Evolutionary conservation across 1,139 yeast species (phyloP).

Genomic region (Pneumocystis jirovecii): DNA sequence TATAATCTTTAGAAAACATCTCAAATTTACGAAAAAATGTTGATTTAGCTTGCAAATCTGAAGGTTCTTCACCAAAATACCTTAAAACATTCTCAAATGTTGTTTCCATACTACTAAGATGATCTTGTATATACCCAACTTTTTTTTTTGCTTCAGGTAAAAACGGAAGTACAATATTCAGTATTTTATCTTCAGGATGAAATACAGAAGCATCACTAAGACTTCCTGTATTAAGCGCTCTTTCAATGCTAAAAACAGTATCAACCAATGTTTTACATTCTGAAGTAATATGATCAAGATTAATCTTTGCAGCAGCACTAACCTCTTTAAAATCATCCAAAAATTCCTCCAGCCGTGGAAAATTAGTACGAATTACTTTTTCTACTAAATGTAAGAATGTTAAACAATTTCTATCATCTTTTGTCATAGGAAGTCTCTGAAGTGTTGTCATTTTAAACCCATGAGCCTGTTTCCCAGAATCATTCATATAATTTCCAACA

Average conservation of each 20-base stretch:
- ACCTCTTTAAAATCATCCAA: constrained; percentile 61
- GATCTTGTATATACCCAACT: constrained; percentile 40
- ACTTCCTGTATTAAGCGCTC: constrained; percentile 53
- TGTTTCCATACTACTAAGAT: constrained; percentile 38
- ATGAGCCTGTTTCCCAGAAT: constrained; percentile 55
- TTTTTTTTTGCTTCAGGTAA: constrained; percentile 47
- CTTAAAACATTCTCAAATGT: constrained; percentile 51
- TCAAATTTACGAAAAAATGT: constrained; percentile 62
- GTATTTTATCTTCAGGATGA: constrained; percentile 65
- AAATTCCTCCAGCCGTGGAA: constrained; percentile 64
- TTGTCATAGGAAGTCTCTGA: constrained; percentile 70
- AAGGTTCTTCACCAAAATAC: constrained; percentile 69
- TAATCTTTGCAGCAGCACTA: constrained; percentile 40
- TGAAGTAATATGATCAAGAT: constrained; percentile 1
- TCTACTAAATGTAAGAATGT: constrained; percentile 82
- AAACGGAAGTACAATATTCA: constrained; percentile 40
- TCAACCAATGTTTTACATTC: not conserved
- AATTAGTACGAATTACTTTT: constrained; percentile 55
- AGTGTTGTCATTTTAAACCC: constrained; percentile 78
- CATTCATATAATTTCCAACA: constrained; percentile 91
- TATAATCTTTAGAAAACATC: constrained; percentile 58
- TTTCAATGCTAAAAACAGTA: constrained; percentile 9
- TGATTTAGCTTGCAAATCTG: constrained; percentile 45
- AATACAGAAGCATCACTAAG: constrained; percentile 50
- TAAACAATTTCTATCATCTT: constrained; percentile 64